These are phyloP conservation scores for Cercospora zeae-maydis DNA, from an alignment of 2,329 filamentous ascomycete genomes.

Conservation along the genomic window DNA sequence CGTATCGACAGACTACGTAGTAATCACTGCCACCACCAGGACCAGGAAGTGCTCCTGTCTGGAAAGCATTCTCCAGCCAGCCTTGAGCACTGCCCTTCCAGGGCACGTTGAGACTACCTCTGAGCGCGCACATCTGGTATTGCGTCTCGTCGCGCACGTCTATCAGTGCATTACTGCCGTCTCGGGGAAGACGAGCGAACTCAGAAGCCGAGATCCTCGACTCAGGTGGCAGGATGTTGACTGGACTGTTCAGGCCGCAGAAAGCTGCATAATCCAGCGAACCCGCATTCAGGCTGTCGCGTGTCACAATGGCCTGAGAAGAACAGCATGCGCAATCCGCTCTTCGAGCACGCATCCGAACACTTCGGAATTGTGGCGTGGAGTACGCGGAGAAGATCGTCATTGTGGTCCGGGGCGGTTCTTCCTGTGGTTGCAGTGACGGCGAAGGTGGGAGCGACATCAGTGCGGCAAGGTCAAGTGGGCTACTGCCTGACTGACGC, in stretches of 20 bases:
- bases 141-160: conserved; percentile 85
- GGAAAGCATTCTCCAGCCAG: conserved; percentile 31
- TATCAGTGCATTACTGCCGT: conserved; percentile 57
- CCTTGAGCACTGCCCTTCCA: conserved; percentile 54
- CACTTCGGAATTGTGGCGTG: conserved; percentile 62
- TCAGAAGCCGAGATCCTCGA: conserved; percentile 66
- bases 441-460: conserved; percentile 17
- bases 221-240: conserved; percentile 56
- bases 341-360: conserved; percentile 68
- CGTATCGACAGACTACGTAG: conserved; percentile 66
- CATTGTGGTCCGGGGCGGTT: conserved; percentile 39
- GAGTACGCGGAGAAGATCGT: conserved; percentile 56
- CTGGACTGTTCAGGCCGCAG: conserved; percentile 62
- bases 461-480: conserved; percentile 14
- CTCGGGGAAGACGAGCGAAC: conserved; percentile 47
- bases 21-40: conserved; percentile 43
- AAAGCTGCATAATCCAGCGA: conserved; percentile 77
- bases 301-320: conserved; percentile 57
- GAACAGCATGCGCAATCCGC: conserved; percentile 75
- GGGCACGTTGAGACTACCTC: conserved; percentile 71
- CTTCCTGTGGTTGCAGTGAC: conserved; percentile 23
- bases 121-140: conserved; percentile 73
- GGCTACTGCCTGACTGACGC: background rate
- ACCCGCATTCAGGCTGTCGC: conserved; percentile 51
- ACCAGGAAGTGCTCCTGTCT: conserved; percentile 18